phyloP scores from a whole-genome alignment of 2,329 filamentous ascomycete species.

The Cercospora sp. region DNA sequence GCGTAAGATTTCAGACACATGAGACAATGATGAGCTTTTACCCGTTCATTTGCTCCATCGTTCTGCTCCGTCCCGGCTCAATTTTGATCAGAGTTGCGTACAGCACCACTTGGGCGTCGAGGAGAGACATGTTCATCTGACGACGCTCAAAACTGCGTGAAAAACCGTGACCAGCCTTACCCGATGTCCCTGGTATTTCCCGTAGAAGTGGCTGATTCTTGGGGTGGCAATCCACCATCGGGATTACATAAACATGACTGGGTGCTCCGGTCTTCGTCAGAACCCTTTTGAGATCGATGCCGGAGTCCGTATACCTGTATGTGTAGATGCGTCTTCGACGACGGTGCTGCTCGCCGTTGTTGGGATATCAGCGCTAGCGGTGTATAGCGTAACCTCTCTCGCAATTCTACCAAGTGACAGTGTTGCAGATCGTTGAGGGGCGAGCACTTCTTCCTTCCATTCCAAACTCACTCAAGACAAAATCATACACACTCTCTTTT shows the following conservation, averaged over 20 bases:
- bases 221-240: not conserved
- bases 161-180: not conserved
- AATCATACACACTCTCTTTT: not conserved
- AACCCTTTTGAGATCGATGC: not conserved
- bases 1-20: not conserved
- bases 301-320: not conserved
- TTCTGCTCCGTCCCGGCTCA: not conserved
- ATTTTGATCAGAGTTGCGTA: not conserved
- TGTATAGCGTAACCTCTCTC: not conserved
- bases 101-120: not conserved
- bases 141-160: not conserved
- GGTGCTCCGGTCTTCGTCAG: not conserved
- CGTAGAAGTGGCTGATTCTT: not conserved
- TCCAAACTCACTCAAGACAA: not conserved
- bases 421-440: not conserved
- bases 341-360: not conserved
- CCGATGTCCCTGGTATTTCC: not conserved
- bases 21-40: not conserved
- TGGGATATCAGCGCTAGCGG: not conserved
- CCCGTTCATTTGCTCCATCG: not conserved
- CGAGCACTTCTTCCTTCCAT: not conserved
- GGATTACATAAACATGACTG: not conserved
- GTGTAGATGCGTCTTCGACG: not conserved
- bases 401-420: not conserved
- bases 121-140: not conserved